Conservation (phyloP, 2,329 filamentous ascomycete species). For the Clonostachys solani region DNA sequence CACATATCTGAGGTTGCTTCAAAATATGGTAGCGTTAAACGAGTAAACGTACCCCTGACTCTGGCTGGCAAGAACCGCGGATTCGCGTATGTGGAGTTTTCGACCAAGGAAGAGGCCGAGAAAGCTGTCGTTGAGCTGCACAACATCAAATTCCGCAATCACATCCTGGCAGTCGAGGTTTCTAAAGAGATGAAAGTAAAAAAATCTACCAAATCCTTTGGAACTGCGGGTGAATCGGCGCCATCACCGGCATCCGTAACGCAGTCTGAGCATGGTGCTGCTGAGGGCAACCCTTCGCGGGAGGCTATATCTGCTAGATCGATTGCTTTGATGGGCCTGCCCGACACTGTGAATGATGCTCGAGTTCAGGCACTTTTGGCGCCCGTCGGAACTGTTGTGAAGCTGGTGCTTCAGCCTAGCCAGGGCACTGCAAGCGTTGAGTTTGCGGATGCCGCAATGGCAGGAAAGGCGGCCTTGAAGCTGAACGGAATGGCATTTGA, state of each 20-base stretch:
- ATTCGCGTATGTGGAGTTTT: slow-evolving; percentile 76
- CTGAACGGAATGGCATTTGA: slow-evolving; percentile 53
- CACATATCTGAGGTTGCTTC: slow-evolving; percentile 69
- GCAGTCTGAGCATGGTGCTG: slow-evolving; percentile 11
- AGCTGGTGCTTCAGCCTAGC: slow-evolving; percentile 74
- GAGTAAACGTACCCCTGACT: slow-evolving; percentile 66
- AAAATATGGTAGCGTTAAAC: slow-evolving; percentile 71
- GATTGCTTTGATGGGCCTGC: slow-evolving; percentile 77
- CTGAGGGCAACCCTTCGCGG: slow-evolving; percentile 23
- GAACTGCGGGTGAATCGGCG: slow-evolving; percentile 20
- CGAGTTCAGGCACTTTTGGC: slow-evolving; percentile 73
- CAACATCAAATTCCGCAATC: slow-evolving; percentile 63
- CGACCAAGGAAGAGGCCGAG: slow-evolving; percentile 63
- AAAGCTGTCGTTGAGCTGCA: slow-evolving; percentile 65
- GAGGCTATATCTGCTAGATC: slow-evolving; percentile 61
- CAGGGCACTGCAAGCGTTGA: slow-evolving; percentile 86
- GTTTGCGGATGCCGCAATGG: slow-evolving; percentile 64
- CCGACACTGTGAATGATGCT: slow-evolving; percentile 88
- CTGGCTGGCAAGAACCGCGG: slow-evolving; percentile 68
- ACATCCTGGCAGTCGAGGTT: slow-evolving; percentile 63
- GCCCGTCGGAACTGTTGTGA: slow-evolving; percentile 65
- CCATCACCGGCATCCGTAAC: slow-evolving; percentile 27
- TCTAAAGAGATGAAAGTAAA: slow-evolving; percentile 54
- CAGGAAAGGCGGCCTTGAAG: slow-evolving; percentile 65
- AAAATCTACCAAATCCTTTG: slow-evolving; percentile 41